Conservation (phyloP, 805 yeast genomes). For the Schwanniomyces sp. region DNA sequence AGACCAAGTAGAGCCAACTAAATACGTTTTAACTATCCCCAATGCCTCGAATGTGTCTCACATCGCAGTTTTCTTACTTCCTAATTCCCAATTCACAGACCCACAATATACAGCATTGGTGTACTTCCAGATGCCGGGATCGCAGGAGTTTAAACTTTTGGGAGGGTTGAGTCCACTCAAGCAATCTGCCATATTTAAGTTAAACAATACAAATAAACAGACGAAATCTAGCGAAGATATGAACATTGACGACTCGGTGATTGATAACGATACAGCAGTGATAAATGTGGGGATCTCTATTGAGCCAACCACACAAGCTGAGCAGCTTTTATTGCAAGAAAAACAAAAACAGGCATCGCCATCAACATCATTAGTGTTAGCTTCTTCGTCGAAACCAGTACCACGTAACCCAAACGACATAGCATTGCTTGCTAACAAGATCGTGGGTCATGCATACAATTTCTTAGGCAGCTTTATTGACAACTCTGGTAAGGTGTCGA, state of each 20-base stretch:
- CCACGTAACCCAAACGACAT: constrained; percentile 21
- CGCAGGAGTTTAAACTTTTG: constrained; percentile 59
- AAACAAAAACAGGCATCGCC: constrained; percentile 22
- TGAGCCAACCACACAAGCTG: constrained; percentile 73
- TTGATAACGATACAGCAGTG: constrained; percentile 23
- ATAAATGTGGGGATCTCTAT: constrained; percentile 82
- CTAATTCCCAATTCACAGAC: constrained; percentile 68
- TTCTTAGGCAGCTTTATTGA: constrained; percentile 87
- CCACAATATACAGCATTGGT: constrained; percentile 77
- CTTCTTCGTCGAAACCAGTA: constrained; percentile 14
- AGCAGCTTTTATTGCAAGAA: constrained; percentile 50
- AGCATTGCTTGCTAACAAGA: constrained; percentile 76
- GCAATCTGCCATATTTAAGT: constrained; percentile 89
- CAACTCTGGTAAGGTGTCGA: constrained; percentile 74
- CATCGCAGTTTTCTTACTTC: constrained; percentile 80
- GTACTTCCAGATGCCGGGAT: constrained; percentile 77
- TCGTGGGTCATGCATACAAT: constrained; percentile 90
- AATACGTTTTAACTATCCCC: constrained; percentile 62
- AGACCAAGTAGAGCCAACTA: constrained; percentile 65
- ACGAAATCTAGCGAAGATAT: constrained; percentile 18
- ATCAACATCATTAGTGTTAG: constrained; percentile 16
- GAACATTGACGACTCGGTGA: constrained; percentile 28
- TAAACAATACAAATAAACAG: constrained; percentile 45
- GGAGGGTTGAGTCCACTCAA: constrained; percentile 65
- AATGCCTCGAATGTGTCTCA: constrained; percentile 72